phyloP scores from a whole-genome alignment of 2,329 filamentous ascomycete genomes.

The Ceratocystis ficicola region DNA sequence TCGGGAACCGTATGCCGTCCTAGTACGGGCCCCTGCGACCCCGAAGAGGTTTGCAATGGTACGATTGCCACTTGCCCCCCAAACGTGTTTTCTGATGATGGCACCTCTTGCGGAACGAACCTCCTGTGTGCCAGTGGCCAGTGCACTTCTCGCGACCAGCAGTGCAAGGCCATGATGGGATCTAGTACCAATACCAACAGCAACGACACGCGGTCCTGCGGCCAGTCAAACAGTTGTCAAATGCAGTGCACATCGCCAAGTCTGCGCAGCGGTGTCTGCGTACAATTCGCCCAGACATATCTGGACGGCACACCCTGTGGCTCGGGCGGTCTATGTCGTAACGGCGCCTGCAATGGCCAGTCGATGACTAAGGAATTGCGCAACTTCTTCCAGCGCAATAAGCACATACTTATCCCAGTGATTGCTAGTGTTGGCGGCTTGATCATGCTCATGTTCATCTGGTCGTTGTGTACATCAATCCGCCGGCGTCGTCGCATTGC shows the following conservation, averaged over 20 bases:
- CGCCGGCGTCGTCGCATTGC: conserved; percentile 20
- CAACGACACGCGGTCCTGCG: conserved; percentile 71
- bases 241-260: conserved; percentile 63
- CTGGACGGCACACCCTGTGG: conserved; percentile 80
- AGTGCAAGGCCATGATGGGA: conserved; percentile 78
- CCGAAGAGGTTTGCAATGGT: conserved; percentile 71
- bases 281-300: conserved; percentile 77
- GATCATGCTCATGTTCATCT: conserved; percentile 57
- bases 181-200: conserved; percentile 56
- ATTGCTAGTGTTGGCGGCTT: conserved; percentile 59
- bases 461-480: conserved; percentile 43
- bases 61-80: conserved; percentile 57
- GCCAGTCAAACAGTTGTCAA: conserved; percentile 48
- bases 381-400: conserved; percentile 66
- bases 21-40: conserved; percentile 72
- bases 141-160: conserved; percentile 81
- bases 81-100: conserved; percentile 59
- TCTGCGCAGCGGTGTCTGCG: conserved; percentile 54
- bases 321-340: conserved; percentile 65
- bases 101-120: conserved; percentile 53
- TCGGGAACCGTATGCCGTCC: conserved; percentile 65
- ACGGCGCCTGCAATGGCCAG: conserved; percentile 64
- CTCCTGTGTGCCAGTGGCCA: conserved; percentile 81
- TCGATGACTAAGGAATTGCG: conserved; percentile 57
- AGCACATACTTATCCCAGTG: conserved; percentile 71